These are phyloP conservation scores for Pleomassaria siparia DNA, from an alignment of 2,329 filamentous ascomycete genomes.

Conservation along the genomic window DNA sequence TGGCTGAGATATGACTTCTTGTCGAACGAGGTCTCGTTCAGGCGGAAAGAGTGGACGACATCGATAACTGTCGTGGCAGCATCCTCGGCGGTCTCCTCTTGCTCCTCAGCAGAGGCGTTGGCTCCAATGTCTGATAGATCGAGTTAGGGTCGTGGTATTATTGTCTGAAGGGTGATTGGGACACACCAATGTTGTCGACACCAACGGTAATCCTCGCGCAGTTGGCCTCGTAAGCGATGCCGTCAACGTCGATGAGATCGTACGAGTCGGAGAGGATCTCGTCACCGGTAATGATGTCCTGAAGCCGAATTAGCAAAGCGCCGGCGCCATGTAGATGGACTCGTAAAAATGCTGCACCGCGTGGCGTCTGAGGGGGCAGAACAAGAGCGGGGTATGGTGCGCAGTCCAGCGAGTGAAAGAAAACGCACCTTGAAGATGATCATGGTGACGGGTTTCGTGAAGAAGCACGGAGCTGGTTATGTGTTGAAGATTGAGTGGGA, in stretches of 20 bases:
- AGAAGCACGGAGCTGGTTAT: constrained; percentile 10
- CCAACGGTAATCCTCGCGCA: constrained; percentile 86
- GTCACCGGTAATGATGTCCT: constrained; percentile 89
- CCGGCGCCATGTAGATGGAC: constrained; percentile 4
- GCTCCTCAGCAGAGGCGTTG: constrained; percentile 95
- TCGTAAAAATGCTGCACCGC: constrained; percentile 1
- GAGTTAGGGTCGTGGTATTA: constrained; percentile 6
- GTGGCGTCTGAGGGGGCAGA: constrained; percentile 19
- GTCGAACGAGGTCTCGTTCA: constrained; percentile 75
- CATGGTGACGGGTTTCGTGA: constrained; percentile 46
- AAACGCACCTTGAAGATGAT: constrained; percentile 60
- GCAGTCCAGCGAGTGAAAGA: constrained; percentile 23
- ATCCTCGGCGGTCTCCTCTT: constrained; percentile 74
- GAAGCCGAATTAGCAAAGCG: constrained; percentile 12
- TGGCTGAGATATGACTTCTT: constrained; percentile 84
- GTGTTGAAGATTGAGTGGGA: constrained; percentile 1
- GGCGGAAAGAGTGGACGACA: constrained; percentile 88
- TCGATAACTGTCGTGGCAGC: constrained; percentile 77
- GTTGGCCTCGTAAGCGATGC: constrained; percentile 84
- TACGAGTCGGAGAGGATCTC: constrained; percentile 98
- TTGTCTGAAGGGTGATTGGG: neutral
- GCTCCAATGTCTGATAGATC: constrained; percentile 74
- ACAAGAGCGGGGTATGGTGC: constrained; percentile 28
- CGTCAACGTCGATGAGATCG: constrained; percentile 77
- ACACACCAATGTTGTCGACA: constrained; percentile 69